Percentiles rank a stretch among this genome's conserved stretches.
Conservation (phyloP, 1,284 basidiomycete genomes). For the Rhodofomes roseus region DNA sequence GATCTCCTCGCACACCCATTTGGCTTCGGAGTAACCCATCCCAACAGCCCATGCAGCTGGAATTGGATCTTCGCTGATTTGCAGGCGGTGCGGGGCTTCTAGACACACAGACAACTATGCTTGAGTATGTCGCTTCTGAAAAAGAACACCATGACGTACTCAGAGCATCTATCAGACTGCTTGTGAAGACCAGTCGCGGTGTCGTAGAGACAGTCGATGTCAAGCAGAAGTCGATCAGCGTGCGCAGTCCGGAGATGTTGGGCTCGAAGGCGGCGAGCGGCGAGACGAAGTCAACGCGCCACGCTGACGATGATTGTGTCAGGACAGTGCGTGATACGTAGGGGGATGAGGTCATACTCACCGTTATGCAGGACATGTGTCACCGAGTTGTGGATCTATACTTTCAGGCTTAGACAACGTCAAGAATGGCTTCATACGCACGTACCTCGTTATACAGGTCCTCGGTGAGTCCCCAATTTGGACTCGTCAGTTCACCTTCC, state of each 20-base stretch:
- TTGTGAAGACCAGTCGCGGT: not conserved
- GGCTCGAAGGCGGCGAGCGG: constrained; percentile 3
- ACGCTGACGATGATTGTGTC: not conserved
- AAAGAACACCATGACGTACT: not conserved
- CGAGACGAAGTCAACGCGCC: constrained; percentile 8
- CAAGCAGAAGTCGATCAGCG: not conserved
- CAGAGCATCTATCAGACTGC: not conserved
- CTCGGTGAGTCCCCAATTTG: not conserved
- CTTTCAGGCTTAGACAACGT: not conserved
- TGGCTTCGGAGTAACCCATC: constrained; percentile 36
- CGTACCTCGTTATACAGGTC: not conserved
- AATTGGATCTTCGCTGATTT: not conserved
- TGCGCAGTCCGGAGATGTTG: not conserved
- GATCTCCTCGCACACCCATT: constrained; percentile 36
- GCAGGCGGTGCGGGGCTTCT: not conserved
- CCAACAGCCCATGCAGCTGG: constrained; percentile 22
- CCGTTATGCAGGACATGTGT: constrained; percentile 11
- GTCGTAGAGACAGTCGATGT: not conserved
- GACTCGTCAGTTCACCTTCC: not conserved
- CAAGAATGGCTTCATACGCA: not conserved
- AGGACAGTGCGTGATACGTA: no score
- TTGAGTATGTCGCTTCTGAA: not conserved
- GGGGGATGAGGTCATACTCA: not conserved
- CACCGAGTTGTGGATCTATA: constrained; percentile 4
- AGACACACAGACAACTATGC: not conserved